Evolutionary conservation across 108 stramenopile genomes (phyloP).

Genomic region (Skeletonema grethae): DNA sequence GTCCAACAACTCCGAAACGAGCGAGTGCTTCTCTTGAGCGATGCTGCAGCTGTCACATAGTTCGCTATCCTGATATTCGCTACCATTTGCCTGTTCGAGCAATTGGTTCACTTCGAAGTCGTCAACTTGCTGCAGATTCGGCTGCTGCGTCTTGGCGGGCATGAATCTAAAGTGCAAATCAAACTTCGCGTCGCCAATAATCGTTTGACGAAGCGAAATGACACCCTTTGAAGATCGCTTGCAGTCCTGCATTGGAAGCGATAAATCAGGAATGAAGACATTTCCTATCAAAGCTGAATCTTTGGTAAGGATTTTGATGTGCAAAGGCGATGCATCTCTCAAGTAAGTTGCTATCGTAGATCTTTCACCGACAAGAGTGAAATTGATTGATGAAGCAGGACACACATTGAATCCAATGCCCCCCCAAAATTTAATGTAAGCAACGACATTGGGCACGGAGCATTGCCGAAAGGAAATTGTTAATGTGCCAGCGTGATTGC

Average conservation of each 20-base stretch:
- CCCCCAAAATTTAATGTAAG: slow-evolving; percentile 44
- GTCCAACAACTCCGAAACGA: slow-evolving; percentile 34
- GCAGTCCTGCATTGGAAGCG: slow-evolving; percentile 1
- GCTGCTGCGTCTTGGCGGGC: neutral
- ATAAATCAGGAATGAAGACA: slow-evolving; percentile 18
- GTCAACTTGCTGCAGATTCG: neutral
- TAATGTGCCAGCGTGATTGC: slow-evolving; percentile 24
- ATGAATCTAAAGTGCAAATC: slow-evolving; percentile 13
- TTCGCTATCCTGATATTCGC: neutral
- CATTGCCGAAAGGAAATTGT: slow-evolving; percentile 27
- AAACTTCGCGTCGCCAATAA: slow-evolving; percentile 16
- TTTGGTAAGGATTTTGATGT: slow-evolving; percentile 10
- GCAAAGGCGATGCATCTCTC: slow-evolving; percentile 44
- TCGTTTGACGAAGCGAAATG: neutral
- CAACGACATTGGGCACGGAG: slow-evolving; percentile 18
- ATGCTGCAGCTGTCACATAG: neutral
- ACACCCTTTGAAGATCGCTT: slow-evolving; percentile 8
- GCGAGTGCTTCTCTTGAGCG: neutral
- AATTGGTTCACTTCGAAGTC: neutral
- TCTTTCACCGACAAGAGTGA: slow-evolving; percentile 16
- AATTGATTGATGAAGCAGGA: neutral
- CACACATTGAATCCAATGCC: slow-evolving; percentile 8
- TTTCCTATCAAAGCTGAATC: slow-evolving; percentile 9
- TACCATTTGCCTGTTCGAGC: neutral
- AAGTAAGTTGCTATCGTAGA: slow-evolving; percentile 23